Evolutionary conservation across 176 grass and related monocot genomes (phyloP), one percentile per base, ranked within the genome.

Genomic region (Carex myosuroides): DNA sequence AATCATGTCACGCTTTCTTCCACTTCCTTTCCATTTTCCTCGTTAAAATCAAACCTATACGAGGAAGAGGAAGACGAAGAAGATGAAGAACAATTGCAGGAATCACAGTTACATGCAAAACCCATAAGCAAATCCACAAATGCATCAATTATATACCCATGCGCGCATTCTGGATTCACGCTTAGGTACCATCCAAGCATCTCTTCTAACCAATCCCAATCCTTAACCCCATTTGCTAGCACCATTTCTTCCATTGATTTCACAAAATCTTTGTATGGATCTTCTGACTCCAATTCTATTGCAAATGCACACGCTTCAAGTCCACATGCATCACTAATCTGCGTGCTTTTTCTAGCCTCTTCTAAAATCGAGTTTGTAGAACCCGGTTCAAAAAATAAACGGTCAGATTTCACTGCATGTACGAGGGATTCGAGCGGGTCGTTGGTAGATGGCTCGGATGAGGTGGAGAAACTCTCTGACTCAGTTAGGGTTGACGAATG

Each of bases 201-300:
- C 83, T 93, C 70, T 85, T 97, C 91, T 3, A 97, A 85, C 89
- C 89, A 97, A 13, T 80, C 81, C 85, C 87, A 93, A 85, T 86
- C 84, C 48, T 87, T 86, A 18, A 86, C 65, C n/a, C 94, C 94
- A 63, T 91, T 73, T 50, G 85, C 89, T 53, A 48, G 66, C 70
- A 97, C 89, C 94, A 97, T 97, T 88, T 91, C 91, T 65, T 85
- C 81, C 89, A 97, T 97, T 37, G 94, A 97, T 86, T 61, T 83
- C 21, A 87, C 84, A 83, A 97, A 97, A 83, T 97, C 94, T 56
- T 3, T 64, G 94, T 97, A 97, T 62, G 91, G 94, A 75, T 97
- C 89, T 18, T 85, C 87, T 61, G 94, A 97, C 77, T 93, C 87
- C 80, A 97, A 87, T 74, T 89, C 87, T 20, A 93, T 58, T 21